Percentiles rank a stretch among this genome's conserved stretches.
phyloP scores from a whole-genome alignment of 1,284 basidiomycete species.

The Austropuccinia psidii region DNA sequence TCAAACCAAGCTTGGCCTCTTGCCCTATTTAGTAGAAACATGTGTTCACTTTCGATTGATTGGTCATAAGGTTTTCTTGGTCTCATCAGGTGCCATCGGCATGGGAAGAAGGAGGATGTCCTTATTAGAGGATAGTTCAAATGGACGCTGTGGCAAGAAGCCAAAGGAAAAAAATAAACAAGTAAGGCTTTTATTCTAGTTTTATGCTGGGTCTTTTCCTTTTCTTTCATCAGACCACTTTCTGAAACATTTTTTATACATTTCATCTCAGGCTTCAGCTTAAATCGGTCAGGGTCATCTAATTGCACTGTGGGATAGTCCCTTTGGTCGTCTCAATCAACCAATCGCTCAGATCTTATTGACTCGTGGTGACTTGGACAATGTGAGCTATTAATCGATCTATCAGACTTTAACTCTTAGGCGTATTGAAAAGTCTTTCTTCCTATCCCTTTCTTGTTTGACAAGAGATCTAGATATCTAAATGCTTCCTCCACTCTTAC shows the following conservation, averaged over 20 bases:
- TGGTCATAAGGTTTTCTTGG: slow-evolving; percentile 88
- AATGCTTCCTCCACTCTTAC: slow-evolving; percentile 90
- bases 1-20: slow-evolving; percentile 71
- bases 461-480: slow-evolving; percentile 76
- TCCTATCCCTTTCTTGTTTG: slow-evolving; percentile 13
- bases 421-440: background rate
- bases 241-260: too few species aligned
- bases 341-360: slow-evolving; percentile 91
- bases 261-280: slow-evolving; percentile 61
- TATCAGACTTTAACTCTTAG: background rate
- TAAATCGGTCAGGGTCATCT: slow-evolving; percentile 93
- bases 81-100: slow-evolving; percentile 91
- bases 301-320: slow-evolving; percentile 91
- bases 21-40: slow-evolving; percentile 86
- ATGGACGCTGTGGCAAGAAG: slow-evolving; percentile 57
- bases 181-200: slow-evolving; percentile 50
- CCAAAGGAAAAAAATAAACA: slow-evolving; percentile 86
- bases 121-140: background rate
- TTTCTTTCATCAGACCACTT: too few species aligned
- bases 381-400: slow-evolving; percentile 67
- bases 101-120: slow-evolving; percentile 84
- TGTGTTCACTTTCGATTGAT: slow-evolving; percentile 66
- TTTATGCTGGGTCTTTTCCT: too few species aligned
- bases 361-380: slow-evolving; percentile 90
- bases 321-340: slow-evolving; percentile 88